Conservation (phyloP, 2,329 filamentous ascomycete species). For the Cladosporium oxysporum region DNA sequence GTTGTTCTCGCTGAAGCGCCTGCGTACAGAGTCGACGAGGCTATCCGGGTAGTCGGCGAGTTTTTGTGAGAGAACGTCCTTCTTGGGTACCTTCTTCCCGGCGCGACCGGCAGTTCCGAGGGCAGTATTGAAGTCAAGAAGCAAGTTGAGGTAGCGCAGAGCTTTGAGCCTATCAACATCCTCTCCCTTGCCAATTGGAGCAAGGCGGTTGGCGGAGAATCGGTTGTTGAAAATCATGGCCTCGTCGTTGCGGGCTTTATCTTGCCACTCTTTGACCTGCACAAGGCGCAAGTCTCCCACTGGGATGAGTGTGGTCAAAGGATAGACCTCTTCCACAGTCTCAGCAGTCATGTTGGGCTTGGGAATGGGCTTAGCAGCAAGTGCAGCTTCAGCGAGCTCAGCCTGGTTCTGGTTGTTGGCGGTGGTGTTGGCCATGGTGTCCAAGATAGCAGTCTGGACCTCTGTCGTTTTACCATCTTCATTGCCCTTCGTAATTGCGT, state of each 20-base stretch:
- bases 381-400: constrained; percentile 64
- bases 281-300: constrained; percentile 66
- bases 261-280: constrained; percentile 73
- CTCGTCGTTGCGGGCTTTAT: constrained; percentile 61
- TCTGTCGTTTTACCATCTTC: constrained; percentile 52
- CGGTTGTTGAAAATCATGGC: constrained; percentile 59
- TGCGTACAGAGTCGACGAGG: constrained; percentile 66
- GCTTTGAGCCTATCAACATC: constrained; percentile 51
- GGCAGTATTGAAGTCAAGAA: constrained; percentile 51
- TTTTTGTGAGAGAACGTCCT: constrained; percentile 61
- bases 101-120: constrained; percentile 36
- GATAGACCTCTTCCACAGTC: constrained; percentile 72
- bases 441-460: constrained; percentile 62
- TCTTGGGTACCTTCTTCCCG: constrained; percentile 56
- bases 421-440: constrained; percentile 62
- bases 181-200: constrained; percentile 57
- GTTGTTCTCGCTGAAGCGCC: constrained; percentile 64
- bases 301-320: constrained; percentile 66
- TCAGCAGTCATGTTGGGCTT: constrained; percentile 66
- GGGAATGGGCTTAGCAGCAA: constrained; percentile 72
- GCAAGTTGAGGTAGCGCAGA: constrained; percentile 50
- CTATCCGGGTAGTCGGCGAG: constrained; percentile 59
- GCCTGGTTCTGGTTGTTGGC: constrained; percentile 67
- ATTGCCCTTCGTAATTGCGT: constrained; percentile 60
- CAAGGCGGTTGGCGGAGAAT: constrained; percentile 66